phyloP scores from a whole-genome alignment of 768 basidiomycete genomes.

The Hypholoma sublateritium region DNA sequence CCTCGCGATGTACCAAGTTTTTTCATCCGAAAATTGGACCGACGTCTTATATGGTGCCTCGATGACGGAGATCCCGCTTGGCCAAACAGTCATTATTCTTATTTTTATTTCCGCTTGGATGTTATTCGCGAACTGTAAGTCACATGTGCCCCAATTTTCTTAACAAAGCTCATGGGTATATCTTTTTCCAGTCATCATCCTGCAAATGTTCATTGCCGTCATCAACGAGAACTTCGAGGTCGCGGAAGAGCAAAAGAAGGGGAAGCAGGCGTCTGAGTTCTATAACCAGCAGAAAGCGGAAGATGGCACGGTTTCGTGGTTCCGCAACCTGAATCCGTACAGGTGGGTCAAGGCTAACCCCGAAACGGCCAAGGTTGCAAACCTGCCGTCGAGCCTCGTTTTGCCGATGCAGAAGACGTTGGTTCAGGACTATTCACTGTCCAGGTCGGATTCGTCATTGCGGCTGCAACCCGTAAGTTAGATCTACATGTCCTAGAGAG shows the following conservation, averaged over 20 bases:
- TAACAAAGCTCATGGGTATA: not conserved
- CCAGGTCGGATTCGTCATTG: constrained; percentile 22
- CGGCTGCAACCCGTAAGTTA: constrained; percentile 15
- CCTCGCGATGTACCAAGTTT: constrained; percentile 83
- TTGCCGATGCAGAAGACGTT: constrained; percentile 79
- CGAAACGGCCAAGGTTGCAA: constrained; percentile 68
- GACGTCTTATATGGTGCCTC: constrained; percentile 65
- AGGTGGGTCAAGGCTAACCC: constrained; percentile 77
- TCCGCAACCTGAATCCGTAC: constrained; percentile 82
- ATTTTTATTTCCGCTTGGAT: constrained; percentile 83
- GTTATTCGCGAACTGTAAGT: constrained; percentile 88
- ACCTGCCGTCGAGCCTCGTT: constrained; percentile 69
- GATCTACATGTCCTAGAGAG: not conserved
- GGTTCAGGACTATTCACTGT: constrained; percentile 55
- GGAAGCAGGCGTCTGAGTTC: constrained; percentile 73
- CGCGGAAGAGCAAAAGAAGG: constrained; percentile 87
- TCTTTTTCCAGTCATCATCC: constrained; percentile 65
- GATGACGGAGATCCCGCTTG: constrained; percentile 55
- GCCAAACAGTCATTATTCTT: constrained; percentile 70
- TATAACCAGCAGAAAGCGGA: constrained; percentile 58
- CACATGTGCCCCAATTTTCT: not conserved
- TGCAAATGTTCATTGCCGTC: constrained; percentile 97
- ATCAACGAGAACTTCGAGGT: constrained; percentile 95
- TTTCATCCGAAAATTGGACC: constrained; percentile 96
- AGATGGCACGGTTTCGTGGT: constrained; percentile 58